Percentiles rank a stretch among this genome's conserved stretches.
These are phyloP conservation scores for Diddensiella santjacobensis DNA, from an alignment of 805 yeast genomes.

Conservation along the genomic window DNA sequence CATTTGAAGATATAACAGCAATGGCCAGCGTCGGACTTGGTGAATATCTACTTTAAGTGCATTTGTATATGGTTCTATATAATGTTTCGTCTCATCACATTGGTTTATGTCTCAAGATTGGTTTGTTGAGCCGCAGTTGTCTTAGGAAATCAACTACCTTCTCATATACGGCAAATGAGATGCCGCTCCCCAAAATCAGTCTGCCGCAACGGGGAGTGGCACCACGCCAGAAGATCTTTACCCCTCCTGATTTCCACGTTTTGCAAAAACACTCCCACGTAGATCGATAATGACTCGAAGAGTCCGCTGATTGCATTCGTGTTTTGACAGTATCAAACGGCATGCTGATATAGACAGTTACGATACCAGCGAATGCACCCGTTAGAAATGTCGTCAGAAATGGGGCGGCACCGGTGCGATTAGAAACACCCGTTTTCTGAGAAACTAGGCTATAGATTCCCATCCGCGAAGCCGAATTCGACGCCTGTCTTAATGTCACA, in stretches of 20 bases:
- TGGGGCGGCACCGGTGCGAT: conserved; percentile 66
- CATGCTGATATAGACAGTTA: conserved; percentile 89
- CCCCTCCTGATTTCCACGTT: conserved; percentile 71
- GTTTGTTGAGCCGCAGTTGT: too few relatives aligned
- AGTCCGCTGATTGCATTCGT: conserved; percentile 82
- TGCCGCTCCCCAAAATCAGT: conserved; percentile 77
- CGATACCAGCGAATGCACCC: conserved; percentile 80
- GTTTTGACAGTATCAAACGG: conserved; percentile 92
- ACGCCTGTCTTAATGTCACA: conserved; percentile 81
- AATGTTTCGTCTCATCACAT: too few relatives aligned
- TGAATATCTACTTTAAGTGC: too few relatives aligned
- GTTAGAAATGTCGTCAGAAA: conserved; percentile 66
- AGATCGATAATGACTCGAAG: conserved; percentile 55
- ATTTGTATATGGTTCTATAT: too few relatives aligned
- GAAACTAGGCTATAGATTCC: conserved; percentile 52
- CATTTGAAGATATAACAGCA: too few relatives aligned
- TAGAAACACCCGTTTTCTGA: conserved; percentile 59
- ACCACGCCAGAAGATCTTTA: conserved; percentile 82
- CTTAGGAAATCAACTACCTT: conserved; percentile 40
- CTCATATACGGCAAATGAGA: conserved; percentile 84
- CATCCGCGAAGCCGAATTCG: conserved; percentile 78
- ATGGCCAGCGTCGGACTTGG: too few relatives aligned
- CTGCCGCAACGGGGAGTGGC: conserved; percentile 86
- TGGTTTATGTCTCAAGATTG: too few relatives aligned
- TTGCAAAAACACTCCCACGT: conserved; percentile 68